Base-by-base conservation (phyloP, 2,329 filamentous ascomycete species). In the Trichophyton schoenleinii region DNA sequence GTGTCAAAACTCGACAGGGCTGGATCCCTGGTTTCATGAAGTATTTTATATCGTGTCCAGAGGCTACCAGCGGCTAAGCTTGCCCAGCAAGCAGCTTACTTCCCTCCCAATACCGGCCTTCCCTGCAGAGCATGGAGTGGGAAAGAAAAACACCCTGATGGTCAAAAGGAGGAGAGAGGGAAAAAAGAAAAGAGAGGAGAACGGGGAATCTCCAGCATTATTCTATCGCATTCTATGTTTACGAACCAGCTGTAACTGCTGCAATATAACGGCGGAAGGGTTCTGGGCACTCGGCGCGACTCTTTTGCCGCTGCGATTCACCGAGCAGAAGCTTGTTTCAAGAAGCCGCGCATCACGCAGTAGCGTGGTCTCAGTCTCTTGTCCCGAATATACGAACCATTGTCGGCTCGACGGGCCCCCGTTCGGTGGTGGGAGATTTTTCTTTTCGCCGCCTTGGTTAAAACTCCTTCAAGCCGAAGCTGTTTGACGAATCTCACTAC, bases 31-130 rank as follows among this genome's bases (percentile, higher is more conserved):
- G 13, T 53, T 34, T 28, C 13, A 53, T 15, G 34, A 36, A 9
- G 25, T 28, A 31, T 38, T 38, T 38, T 38, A 31, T 28, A 53
- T 53, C 49, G 11, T 34, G 49, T 53, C 28, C 8, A 34, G 49
- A 53, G 49, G 49, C 49, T 53, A 53, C 49, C 49, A 53, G 49
- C 49, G 49, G 49, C 49, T 53, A 53, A 34, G 49, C 22, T 53
- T 22, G 6, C 49, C 49, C n/a, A 31, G 49, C 11, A 9, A 13
- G 34, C 34, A 9, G 11, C 34, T 38, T 38, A 13, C 34, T 38
- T 38, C 34, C 11, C 34, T 38, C 34, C 34, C 34, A 38, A 38
- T 9, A 9, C 34, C 34, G 34, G 34, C 11, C 9, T 38, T 38
- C 34, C 49, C 22, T 15, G 22, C 49, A 28, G 22, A 34, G 25